Base-by-base conservation (phyloP, 495 filamentous ascomycete species). In the Podospora sp. region DNA sequence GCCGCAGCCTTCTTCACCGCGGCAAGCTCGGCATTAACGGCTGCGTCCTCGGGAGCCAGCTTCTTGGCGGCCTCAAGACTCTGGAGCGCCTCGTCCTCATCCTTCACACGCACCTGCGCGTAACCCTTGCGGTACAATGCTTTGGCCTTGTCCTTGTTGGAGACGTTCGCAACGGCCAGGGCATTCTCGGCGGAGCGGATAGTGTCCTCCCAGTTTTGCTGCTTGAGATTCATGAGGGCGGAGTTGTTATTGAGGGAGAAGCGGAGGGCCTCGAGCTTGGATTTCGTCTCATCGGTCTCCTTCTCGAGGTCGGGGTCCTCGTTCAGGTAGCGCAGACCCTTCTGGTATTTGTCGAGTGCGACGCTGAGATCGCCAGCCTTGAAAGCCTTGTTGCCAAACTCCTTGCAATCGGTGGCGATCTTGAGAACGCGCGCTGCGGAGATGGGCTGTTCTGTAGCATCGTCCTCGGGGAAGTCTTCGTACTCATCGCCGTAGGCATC, bases 391-490 rank as follows among this genome's bases (percentile, higher is more conserved):
- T 96, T 97, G 61, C 94, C 94, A 71, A 90, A 94, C 21, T 90
- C 91, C 82, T 99, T 99, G 71, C 97, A 86, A 69, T 91, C 91
- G n/a, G 84, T 80, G 2, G 92, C 92, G 69, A 99, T 92, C 76
- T 90, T 86, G 63, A 90, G 83, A 55, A 94, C 86, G 68, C 90
- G 83, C 40, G 83, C 72, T 2, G 88, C 90, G 33, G 88, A 85
- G 78, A 40, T 84, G 57, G 73, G 65, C 62, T 65, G 61, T 33
- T 79, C 81, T 70, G 89, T 86, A 5, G 67, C 51, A 67, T 81
- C 75, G 80, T 99, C 95, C 75, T 96, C 93, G 25, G 95, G 94
- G 82, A 91, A 99, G 77, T 98, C 96, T 78, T 98, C 96, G 80
- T 96, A 97, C 14, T 88, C 84, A 78, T 99, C 95, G 60, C 96